phyloP scores from a whole-genome alignment of 345 rosid species.

The Camelina hispida region DNA sequence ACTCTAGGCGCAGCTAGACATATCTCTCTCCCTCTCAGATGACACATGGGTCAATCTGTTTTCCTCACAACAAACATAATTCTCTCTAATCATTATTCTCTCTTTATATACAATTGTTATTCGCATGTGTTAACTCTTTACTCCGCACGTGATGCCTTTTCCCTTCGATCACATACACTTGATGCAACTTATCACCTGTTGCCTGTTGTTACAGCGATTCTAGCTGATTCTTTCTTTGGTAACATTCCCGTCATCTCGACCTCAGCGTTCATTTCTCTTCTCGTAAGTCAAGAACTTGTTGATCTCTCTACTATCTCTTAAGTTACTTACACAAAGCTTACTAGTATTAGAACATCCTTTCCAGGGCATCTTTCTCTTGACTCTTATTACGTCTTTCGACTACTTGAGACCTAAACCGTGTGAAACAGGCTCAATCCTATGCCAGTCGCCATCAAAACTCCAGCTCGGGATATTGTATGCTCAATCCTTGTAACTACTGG shows the following conservation, averaged over 20 bases:
- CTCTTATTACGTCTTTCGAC: slow-evolving; percentile 39
- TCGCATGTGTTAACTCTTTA: too few species aligned
- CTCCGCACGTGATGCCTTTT: too few species aligned
- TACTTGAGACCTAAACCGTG: slow-evolving; percentile 47
- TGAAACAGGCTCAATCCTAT: slow-evolving; percentile 37
- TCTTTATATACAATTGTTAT: too few species aligned
- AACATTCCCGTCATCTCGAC: slow-evolving; percentile 36
- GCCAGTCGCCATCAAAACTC: slow-evolving; percentile 45
- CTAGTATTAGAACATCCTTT: not conserved
- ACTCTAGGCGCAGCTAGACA: too few species aligned
- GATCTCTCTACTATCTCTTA: not conserved
- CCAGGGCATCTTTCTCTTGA: slow-evolving; percentile 50
- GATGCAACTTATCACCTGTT: not conserved
- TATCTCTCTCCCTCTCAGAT: too few species aligned
- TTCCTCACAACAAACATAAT: too few species aligned
- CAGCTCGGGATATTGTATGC: slow-evolving; percentile 50
- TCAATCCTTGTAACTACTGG: slow-evolving; percentile 48
- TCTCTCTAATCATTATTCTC: too few species aligned
- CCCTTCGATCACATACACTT: too few species aligned
- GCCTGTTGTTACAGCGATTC: slow-evolving; percentile 48
- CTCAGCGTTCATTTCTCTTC: slow-evolving; percentile 43
- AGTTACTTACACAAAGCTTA: not conserved
- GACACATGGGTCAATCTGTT: too few species aligned
- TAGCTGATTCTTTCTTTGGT: slow-evolving; percentile 52
- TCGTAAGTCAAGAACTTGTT: slow-evolving; percentile 37